Percentiles rank a stretch among this genome's conserved stretches.
Conservation (phyloP, 164 flowering plant species). For the Platanus orientalis region DNA sequence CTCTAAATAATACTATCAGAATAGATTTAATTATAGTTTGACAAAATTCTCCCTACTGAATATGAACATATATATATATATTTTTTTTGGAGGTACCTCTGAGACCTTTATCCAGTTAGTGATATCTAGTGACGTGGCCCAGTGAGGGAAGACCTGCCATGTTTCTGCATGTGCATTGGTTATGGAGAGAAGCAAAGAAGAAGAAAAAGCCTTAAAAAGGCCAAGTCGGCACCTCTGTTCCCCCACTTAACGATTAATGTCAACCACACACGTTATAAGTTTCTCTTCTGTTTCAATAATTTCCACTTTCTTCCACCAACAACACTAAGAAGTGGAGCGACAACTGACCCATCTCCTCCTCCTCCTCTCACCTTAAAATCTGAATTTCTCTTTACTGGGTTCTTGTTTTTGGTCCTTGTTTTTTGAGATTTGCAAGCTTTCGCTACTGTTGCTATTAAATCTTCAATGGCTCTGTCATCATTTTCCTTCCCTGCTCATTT, state of each 20-base stretch:
- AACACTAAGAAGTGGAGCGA: neutral
- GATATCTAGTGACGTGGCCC: conserved; percentile 55
- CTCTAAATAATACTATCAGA: too few relatives aligned
- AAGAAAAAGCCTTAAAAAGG: neutral
- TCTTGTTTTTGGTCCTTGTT: neutral
- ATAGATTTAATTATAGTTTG: too few relatives aligned
- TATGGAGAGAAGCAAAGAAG: neutral
- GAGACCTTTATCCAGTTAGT: conserved; percentile 28
- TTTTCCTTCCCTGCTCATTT: conserved; percentile 40
- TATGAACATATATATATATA: too few relatives aligned
- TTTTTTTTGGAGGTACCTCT: too few relatives aligned
- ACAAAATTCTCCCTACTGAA: too few relatives aligned
- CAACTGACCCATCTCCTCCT: neutral
- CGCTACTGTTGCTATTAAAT: neutral
- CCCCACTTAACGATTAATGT: neutral
- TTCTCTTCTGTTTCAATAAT: neutral
- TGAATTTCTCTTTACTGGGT: neutral
- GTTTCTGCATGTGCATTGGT: conserved; percentile 6
- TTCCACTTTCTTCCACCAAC: neutral
- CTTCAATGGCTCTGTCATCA: conserved; percentile 53
- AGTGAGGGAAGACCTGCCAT: conserved; percentile 18
- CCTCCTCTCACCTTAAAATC: neutral
- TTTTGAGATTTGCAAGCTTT: neutral
- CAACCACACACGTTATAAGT: conserved; percentile 3
- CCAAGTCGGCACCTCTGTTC: neutral